Conservation (phyloP, 176 grass and related monocot genomes). For the Urochloa ruziziensis region DNA sequence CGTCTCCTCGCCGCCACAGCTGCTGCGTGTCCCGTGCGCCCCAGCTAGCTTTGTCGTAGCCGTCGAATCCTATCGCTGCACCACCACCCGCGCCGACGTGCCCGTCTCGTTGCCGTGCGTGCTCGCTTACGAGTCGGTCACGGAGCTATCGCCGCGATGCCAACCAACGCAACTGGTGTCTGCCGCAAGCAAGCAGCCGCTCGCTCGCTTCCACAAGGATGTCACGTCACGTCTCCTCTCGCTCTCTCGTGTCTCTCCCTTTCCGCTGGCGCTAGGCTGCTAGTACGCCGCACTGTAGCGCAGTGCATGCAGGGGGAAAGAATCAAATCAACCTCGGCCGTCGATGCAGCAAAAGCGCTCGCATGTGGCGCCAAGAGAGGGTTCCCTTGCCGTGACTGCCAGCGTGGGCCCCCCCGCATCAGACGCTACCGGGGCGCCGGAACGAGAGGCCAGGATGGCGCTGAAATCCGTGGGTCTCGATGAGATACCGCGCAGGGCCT, state of each 20-base stretch:
- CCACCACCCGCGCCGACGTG: background rate
- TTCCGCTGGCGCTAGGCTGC: background rate
- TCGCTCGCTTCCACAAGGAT: background rate
- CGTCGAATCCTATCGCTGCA: background rate
- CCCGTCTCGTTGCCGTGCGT: background rate
- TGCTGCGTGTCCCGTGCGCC: too few relatives aligned
- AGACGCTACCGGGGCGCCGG: background rate
- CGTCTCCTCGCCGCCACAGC: background rate
- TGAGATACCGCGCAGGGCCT: constrained; percentile 29
- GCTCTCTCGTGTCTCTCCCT: background rate
- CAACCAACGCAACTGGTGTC: too few relatives aligned
- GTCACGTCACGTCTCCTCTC: background rate
- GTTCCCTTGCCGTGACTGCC: background rate
- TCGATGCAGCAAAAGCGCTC: background rate
- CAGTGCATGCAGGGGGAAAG: background rate
- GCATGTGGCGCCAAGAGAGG: background rate
- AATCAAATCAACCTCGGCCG: background rate
- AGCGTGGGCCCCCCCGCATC: constrained; percentile 24
- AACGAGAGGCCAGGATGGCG: constrained; percentile 66
- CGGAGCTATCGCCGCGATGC: too few relatives aligned
- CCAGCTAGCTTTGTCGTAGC: background rate
- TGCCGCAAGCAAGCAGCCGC: too few relatives aligned
- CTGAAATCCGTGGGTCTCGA: constrained; percentile 29
- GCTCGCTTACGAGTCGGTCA: background rate
- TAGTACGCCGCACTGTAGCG: background rate